These are phyloP conservation scores for Gloeopeniophorella convolvens DNA, from an alignment of 768 basidiomycete species.

Conservation along the genomic window DNA sequence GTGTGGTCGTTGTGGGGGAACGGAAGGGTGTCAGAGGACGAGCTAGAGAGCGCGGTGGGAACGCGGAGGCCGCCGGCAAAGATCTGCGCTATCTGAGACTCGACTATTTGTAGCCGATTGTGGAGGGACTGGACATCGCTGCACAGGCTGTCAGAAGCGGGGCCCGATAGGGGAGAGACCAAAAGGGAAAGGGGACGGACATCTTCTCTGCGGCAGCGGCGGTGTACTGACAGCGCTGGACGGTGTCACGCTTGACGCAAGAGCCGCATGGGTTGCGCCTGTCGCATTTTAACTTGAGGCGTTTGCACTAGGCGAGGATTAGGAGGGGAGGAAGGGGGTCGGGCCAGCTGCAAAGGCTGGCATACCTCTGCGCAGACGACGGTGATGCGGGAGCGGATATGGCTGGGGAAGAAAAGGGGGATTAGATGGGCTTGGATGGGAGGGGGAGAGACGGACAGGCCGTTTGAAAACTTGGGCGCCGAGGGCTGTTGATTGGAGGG, in stretches of 20 bases:
- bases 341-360: background rate
- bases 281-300: conserved; percentile 82
- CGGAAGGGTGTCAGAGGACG: conserved; percentile 15
- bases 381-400: conserved; percentile 70
- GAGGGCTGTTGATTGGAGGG: conserved; percentile 5
- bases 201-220: conserved; percentile 84
- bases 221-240: conserved; percentile 67
- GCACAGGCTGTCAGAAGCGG: conserved; percentile 7
- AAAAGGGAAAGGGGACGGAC: conserved; percentile 33
- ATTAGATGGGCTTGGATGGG: conserved; percentile 3
- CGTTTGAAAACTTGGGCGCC: conserved; percentile 26
- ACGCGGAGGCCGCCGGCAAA: conserved; percentile 23
- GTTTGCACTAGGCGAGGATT: conserved; percentile 60
- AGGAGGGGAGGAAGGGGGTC: background rate
- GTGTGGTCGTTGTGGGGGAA: conserved; percentile 33
- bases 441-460: conserved; percentile 24
- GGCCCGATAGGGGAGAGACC: background rate
- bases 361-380: conserved; percentile 77
- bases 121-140: conserved; percentile 80
- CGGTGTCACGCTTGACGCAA: conserved; percentile 74
- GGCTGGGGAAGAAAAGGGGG: conserved; percentile 31
- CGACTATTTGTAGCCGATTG: conserved; percentile 69
- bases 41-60: conserved; percentile 1
- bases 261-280: conserved; percentile 69
- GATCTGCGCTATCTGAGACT: conserved; percentile 48